Percentiles rank a stretch among this genome's conserved stretches.
Evolutionary conservation across 352 stramenopile species (phyloP).

Genomic region (Phytopythium montanum): DNA sequence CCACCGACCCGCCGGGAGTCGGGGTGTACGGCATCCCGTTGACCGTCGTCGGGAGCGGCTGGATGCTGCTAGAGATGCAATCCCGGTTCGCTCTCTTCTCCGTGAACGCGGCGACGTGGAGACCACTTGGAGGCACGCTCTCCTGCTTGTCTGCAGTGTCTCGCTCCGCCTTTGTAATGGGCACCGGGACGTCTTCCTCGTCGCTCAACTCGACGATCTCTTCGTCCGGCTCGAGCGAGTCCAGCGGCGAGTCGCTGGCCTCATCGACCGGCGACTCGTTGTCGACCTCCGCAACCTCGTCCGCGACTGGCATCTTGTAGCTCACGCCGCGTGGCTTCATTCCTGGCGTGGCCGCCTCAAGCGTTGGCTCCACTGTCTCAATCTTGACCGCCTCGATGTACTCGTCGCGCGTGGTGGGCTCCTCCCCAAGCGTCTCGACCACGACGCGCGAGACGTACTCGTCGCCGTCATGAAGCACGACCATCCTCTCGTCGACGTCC

Average conservation of each 20-base stretch:
- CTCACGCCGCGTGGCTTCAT: too few species aligned
- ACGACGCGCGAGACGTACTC: constrained; percentile 12
- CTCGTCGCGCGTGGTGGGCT: neutral
- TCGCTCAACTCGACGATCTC: constrained; percentile 38
- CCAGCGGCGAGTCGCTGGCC: neutral
- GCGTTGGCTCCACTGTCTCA: neutral
- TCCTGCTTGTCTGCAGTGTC: neutral
- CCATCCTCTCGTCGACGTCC: constrained; percentile 8
- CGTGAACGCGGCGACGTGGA: constrained; percentile 1
- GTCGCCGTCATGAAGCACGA: constrained; percentile 5
- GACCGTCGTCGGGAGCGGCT: neutral
- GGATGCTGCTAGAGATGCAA: neutral
- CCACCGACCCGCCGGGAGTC: constrained; percentile 1
- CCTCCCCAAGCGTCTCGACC: constrained; percentile 13
- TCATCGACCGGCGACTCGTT: neutral
- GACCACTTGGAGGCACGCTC: neutral
- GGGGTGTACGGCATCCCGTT: neutral
- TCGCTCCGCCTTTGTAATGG: neutral
- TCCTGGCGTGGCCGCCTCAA: neutral
- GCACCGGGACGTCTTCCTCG: constrained; percentile 19
- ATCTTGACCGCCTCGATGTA: constrained; percentile 6
- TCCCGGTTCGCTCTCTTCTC: neutral
- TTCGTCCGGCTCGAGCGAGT: constrained; percentile 21
- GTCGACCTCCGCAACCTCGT: neutral
- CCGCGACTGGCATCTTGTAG: neutral